These are phyloP conservation scores for Diplodia intermedia DNA, from an alignment of 2,329 filamentous ascomycete genomes.

Conservation along the genomic window DNA sequence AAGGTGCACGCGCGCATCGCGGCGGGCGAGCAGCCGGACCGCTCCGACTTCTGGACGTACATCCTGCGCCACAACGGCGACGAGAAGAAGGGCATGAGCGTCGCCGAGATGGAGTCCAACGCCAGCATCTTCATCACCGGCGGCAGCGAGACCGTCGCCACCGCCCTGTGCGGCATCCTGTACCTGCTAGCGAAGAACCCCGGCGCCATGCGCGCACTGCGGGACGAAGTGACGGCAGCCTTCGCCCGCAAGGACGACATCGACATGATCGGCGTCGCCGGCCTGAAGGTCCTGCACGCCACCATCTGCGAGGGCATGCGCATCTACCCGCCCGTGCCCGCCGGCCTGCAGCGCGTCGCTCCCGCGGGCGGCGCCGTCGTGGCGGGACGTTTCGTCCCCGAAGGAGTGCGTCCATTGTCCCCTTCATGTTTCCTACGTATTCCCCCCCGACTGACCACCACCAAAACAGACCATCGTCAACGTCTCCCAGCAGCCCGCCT, in stretches of 20 bases:
- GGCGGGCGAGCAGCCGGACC: slow-evolving; percentile 27
- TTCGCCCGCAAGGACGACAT: slow-evolving; percentile 45
- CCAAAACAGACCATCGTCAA: slow-evolving; percentile 27
- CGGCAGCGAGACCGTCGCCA: slow-evolving; percentile 56
- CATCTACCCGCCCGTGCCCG: slow-evolving; percentile 51
- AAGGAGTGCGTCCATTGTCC: not conserved
- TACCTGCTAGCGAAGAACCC: slow-evolving; percentile 44
- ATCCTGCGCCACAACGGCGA: slow-evolving; percentile 43
- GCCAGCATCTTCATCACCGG: slow-evolving; percentile 50
- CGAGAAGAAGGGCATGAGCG: slow-evolving; percentile 35
- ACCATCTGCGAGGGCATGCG: slow-evolving; percentile 52
- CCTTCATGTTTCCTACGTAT: not conserved
- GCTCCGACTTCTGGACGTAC: slow-evolving; percentile 50
- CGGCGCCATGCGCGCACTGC: slow-evolving; percentile 39
- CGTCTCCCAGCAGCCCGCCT: slow-evolving; percentile 31
- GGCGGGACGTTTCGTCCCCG: slow-evolving; percentile 37
- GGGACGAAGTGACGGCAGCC: slow-evolving; percentile 40
- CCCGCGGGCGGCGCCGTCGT: slow-evolving; percentile 45
- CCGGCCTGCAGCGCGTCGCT: slow-evolving; percentile 43
- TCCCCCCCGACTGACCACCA: too few species aligned
- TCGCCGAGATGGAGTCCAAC: slow-evolving; percentile 50
- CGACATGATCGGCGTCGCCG: slow-evolving; percentile 40
- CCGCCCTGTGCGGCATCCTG: slow-evolving; percentile 48
- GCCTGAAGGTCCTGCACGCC: slow-evolving; percentile 49
- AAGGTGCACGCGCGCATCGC: slow-evolving; percentile 39